Evolutionary conservation across 2,329 filamentous ascomycete species (phyloP).

Genomic region (Talaromyces rugulosus): DNA sequence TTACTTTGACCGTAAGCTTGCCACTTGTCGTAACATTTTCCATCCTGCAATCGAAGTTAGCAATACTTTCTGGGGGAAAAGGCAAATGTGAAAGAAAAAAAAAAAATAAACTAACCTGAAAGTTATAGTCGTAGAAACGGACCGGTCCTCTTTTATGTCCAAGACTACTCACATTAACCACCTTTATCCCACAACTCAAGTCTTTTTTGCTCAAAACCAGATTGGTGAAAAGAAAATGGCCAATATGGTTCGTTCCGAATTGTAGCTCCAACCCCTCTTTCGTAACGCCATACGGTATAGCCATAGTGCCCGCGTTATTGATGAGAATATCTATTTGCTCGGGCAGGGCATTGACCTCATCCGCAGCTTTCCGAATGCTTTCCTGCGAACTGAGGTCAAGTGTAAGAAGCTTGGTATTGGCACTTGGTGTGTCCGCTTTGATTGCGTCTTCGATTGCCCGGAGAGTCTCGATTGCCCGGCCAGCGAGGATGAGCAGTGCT

Average conservation of each 20-base stretch:
- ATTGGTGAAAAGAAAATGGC: constrained; percentile 31
- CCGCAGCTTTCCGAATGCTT: background rate
- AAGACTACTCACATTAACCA: constrained; percentile 19
- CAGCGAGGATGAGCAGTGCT: constrained; percentile 1
- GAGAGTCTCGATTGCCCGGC: background rate
- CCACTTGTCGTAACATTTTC: constrained; percentile 12
- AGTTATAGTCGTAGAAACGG: constrained; percentile 36
- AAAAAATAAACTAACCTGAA: constrained; percentile 22
- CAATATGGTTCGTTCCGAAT: constrained; percentile 32
- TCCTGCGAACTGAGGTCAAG: constrained; percentile 2
- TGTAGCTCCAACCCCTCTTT: constrained; percentile 29
- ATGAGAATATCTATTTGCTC: constrained; percentile 27
- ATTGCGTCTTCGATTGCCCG: background rate
- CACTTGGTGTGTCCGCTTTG: background rate
- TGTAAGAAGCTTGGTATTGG: background rate
- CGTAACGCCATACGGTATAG: constrained; percentile 18
- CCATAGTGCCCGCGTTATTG: constrained; percentile 33
- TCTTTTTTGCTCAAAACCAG: constrained; percentile 25
- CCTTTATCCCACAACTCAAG: constrained; percentile 16
- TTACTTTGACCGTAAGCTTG: constrained; percentile 12
- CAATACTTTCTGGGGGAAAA: too few species aligned
- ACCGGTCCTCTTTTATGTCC: constrained; percentile 23
- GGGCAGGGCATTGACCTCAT: constrained; percentile 11
- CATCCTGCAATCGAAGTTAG: background rate
- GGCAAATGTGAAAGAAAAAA: too few species aligned